Percentiles rank a stretch among this genome's conserved stretches.
Evolutionary conservation across 1,284 basidiomycete genomes (phyloP).

Genomic region (Ganoderma sinense): DNA sequence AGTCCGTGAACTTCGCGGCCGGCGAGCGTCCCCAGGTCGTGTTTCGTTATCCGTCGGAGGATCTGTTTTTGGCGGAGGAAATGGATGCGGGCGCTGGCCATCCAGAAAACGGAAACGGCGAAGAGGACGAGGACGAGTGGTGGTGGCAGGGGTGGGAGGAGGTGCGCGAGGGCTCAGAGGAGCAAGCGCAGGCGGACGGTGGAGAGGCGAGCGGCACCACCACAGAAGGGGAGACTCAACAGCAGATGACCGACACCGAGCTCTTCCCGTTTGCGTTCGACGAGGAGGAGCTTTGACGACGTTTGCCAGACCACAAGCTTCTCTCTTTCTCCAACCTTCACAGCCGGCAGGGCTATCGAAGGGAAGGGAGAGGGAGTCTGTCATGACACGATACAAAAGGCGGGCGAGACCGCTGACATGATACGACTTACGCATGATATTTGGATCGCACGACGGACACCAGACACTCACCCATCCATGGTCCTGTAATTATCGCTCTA

Average conservation of each 20-base stretch:
- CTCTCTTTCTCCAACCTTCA: neutral
- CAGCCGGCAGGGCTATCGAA: neutral
- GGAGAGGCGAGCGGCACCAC: slow-evolving; percentile 5
- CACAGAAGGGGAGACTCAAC: neutral
- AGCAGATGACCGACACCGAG: slow-evolving; percentile 4
- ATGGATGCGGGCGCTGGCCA: neutral
- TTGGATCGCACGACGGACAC: slow-evolving; percentile 11
- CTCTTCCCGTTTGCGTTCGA: slow-evolving; percentile 6
- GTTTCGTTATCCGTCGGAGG: slow-evolving; percentile 35
- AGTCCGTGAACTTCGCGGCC: slow-evolving; percentile 33
- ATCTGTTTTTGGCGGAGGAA: slow-evolving; percentile 23
- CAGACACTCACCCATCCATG: slow-evolving; percentile 4
- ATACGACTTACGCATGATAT: slow-evolving; percentile 4
- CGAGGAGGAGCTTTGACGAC: slow-evolving; percentile 5
- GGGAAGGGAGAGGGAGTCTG: neutral
- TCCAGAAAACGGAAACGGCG: slow-evolving; percentile 7
- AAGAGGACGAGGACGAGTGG: slow-evolving; percentile 30
- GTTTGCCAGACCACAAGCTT: neutral
- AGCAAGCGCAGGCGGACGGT: slow-evolving; percentile 3
- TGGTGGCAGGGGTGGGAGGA: slow-evolving; percentile 39
- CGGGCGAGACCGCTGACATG: neutral
- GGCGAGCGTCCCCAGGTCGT: slow-evolving; percentile 31
- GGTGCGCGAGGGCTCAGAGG: slow-evolving; percentile 19
- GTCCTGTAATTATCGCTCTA: slow-evolving; percentile 1
- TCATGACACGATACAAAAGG: slow-evolving; percentile 1